Evolutionary conservation across 1,284 basidiomycete genomes (phyloP), one percentile per base, ranked within the genome.

Genomic region (Ganoderma multipileum): DNA sequence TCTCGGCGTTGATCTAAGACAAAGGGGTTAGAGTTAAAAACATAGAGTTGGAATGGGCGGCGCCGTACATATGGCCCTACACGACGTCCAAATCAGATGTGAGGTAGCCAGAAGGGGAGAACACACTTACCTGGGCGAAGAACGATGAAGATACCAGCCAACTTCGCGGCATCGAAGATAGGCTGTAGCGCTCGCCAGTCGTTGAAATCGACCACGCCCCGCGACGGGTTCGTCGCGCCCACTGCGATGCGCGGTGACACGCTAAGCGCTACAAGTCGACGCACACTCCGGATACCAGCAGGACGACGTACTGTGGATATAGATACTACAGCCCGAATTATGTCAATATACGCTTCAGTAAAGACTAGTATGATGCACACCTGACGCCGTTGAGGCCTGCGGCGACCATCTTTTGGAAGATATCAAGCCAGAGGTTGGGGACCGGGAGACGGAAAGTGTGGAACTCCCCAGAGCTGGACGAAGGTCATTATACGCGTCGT

Each of bases 371-470:
- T 2, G 6, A 12, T 18, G 42, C 66, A 38, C 63, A 77, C 78
- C 78, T 79, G 69, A 93, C 83, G 1, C 87, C 86, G 73, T 95
- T 95, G 70, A 95, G 81, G n/a, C 94, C 94, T 0, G 91, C 89
- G 1, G 93, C 94, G 73, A 93, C 92, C 73, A 89, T 82, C 78
- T 94, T 95, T 74, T 95, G 89, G 58, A 95, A 85, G 64, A 95
- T 90, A 75, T 96, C 94, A 18, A 88, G 84, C 94, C 94, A 96
- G 65, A 95, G 79, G 4, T 87, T 87, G 0, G 91, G 92, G 0
- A 94, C 90, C 1, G 94, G 94, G 2, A 95, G 81, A 26, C 94
- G 87, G 81, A 91, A 96, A 0, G 94, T 89, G 75, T 95, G 94
- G 76, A 95, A 94, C 78, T 95, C 94, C 54, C 93, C 93, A 0